Base-by-base conservation (phyloP, 2,329 filamentous ascomycete species). In the Verticillium albo-atrum region DNA sequence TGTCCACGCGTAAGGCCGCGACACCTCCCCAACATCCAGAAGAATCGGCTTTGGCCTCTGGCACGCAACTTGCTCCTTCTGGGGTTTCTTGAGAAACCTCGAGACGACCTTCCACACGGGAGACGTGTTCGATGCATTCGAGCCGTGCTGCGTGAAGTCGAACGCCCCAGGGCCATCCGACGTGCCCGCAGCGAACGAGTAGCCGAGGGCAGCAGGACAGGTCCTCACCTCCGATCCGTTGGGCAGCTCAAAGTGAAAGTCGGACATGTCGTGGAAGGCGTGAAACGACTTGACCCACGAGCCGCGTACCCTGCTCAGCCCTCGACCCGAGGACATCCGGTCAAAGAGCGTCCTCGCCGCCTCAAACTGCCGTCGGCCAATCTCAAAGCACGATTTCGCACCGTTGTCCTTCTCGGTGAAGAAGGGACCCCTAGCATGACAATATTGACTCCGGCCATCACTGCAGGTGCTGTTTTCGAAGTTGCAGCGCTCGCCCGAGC, bases 101-200 rank as follows among this genome's bases (percentile, higher is more conserved):
- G 89, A 85, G 20, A 95, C 89, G 9, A 90, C 76, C 35, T 82
- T 81, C 93, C 93, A 97, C 17, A 97, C 73, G 0, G 90, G 90
- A 64, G 90, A 93, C 25, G 79, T 76, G 61, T 88, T 83, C 0
- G 92, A 89, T 4, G 81, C 76, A 27, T 88, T 87, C 0, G 88
- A 88, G 68, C 91, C 86, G 64, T 87, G 90, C 72, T 97, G 93
- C 17, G 90, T 92, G 70, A 97, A 96, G 75, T 97, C 93, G 67
- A 96, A 95, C 0, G 85, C 86, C 2, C 93, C 93, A 0, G 93
- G 92, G 0, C 93, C 91, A 68, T 97, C 93, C 0, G 90, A 90
- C 0, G 93, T 97, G 23, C 93, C 93, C 3, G 90, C 93, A 1
- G 92, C 92, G 69, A 97, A 97, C 1, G 90, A 91, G 70, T 94